These are phyloP conservation scores for Aspergillus jensenii DNA, from an alignment of 2,329 filamentous ascomycete genomes.

Conservation along the genomic window DNA sequence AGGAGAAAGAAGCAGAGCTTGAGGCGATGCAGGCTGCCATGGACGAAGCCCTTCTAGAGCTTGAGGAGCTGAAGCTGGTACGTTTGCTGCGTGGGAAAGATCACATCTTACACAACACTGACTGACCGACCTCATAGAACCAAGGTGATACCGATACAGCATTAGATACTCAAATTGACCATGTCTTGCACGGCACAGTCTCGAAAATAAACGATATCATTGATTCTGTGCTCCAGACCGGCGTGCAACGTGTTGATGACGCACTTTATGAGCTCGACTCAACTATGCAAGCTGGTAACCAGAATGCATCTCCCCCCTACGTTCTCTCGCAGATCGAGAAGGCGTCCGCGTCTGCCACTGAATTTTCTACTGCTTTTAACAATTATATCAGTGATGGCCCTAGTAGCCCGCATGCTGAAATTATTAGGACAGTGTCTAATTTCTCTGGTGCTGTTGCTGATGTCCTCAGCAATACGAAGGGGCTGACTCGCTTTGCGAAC, in stretches of 20 bases:
- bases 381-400: constrained; percentile 97
- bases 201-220: constrained; percentile 97
- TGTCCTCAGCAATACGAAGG: constrained; percentile 94
- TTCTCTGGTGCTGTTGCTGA: constrained; percentile 90
- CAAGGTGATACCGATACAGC: constrained; percentile 75
- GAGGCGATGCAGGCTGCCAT: constrained; percentile 98
- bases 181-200: constrained; percentile 79
- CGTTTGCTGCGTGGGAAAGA: constrained; percentile 11
- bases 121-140: constrained; percentile 44
- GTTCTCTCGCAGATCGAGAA: constrained; percentile 97
- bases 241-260: constrained; percentile 91
- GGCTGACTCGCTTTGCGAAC: constrained; percentile 84
- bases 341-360: constrained; percentile 87
- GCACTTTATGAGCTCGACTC: constrained; percentile 96
- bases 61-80: constrained; percentile 76
- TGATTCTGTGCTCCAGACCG: constrained; percentile 90
- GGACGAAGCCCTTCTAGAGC: constrained; percentile 90
- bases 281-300: constrained; percentile 97
- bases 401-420: constrained; percentile 81
- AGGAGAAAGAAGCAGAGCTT: constrained; percentile 95
- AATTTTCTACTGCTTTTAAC: constrained; percentile 97
- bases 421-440: constrained; percentile 88
- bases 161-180: constrained; percentile 87
- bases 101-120: neutral
- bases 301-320: constrained; percentile 92